Evolutionary conservation across 2,329 filamentous ascomycete genomes (phyloP).

Genomic region (Cercospora nicotianae): DNA sequence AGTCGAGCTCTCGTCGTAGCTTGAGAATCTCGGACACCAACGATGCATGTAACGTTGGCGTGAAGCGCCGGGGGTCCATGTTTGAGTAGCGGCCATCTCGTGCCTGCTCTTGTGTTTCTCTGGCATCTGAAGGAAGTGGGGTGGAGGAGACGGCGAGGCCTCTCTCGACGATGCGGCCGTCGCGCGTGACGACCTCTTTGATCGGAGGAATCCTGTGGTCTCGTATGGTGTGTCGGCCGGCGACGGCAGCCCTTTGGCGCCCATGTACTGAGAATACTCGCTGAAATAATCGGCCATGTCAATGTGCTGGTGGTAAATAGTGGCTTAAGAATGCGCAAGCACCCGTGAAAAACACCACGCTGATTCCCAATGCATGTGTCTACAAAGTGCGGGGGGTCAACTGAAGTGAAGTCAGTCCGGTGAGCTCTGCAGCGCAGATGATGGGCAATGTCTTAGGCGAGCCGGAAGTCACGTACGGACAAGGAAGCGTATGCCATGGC

Average conservation of each 20-base stretch:
- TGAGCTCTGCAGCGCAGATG: background rate
- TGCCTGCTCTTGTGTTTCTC: conserved; percentile 39
- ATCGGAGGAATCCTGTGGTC: conserved; percentile 54
- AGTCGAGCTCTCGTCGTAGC: conserved; percentile 84
- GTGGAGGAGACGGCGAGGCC: conserved; percentile 60
- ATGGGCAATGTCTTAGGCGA: conserved; percentile 1
- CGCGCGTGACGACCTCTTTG: conserved; percentile 62
- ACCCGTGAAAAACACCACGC: conserved; percentile 34
- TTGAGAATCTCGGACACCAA: conserved; percentile 91
- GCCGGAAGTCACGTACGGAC: conserved; percentile 8
- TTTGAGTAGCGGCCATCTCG: conserved; percentile 61
- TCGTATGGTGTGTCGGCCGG: conserved; percentile 71
- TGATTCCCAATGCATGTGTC: conserved; percentile 23
- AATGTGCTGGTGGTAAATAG: background rate
- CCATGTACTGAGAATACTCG: conserved; percentile 47
- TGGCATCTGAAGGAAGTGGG: conserved; percentile 52
- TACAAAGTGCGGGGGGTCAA: conserved; percentile 20
- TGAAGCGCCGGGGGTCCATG: conserved; percentile 88
- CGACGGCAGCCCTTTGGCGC: conserved; percentile 64
- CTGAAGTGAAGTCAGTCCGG: background rate
- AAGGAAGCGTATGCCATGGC: conserved; percentile 9
- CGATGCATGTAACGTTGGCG: conserved; percentile 90
- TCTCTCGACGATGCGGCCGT: conserved; percentile 61
- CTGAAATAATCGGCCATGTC: conserved; percentile 48
- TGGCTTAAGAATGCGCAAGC: background rate